Evolutionary conservation across 257 asterid species (phyloP), one percentile per base, ranked within the genome.

Genomic region (Voacanga thouarsii): DNA sequence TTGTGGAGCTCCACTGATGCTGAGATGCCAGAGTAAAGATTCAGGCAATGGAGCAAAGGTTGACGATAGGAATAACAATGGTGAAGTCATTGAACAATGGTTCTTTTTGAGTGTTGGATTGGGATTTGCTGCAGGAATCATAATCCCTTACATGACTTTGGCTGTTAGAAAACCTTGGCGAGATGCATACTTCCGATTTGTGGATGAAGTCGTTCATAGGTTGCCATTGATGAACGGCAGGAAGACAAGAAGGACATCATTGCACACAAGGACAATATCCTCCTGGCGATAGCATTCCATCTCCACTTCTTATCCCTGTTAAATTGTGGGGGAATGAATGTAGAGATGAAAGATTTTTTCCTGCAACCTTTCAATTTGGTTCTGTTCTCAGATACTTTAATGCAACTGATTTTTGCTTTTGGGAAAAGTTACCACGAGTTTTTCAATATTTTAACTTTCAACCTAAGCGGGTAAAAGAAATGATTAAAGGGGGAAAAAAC

Each of bases 81-180:
- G 80, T 61, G 78, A 23, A 3, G 65, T 89, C 45, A 63, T 77
- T 19, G 85, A 89, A 41, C 10, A 65, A 68, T 86, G 90, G 92
- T 88, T 89, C 77, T 89, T 85, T 78, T 82, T 85, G 24, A 86
- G 94, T 63, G 63, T 89, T 44, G 94, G 83, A 7, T 50, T 88
- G 65, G 94, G 94, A 75, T 89, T 86, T 85, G 80, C 76, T 28
- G 84, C 65, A 12, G 94, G 90, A 11, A 78, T 88, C 77, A 41
- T 80, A 12, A 80, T 83, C 59, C 92, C 90, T 51, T 80, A 24
- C 76, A 26, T 79, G 21, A 71, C 82, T 21, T 37, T 88, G n/a
- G 75, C 67, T 23, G 21, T 86, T 55, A 72, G 74, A 73, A 88
- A 81, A 71, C 72, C 89, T 7, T 87, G 90, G 90, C 79, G 85